phyloP scores from a whole-genome alignment of 2,329 filamentous ascomycete genomes.

The Alternaria solani region DNA sequence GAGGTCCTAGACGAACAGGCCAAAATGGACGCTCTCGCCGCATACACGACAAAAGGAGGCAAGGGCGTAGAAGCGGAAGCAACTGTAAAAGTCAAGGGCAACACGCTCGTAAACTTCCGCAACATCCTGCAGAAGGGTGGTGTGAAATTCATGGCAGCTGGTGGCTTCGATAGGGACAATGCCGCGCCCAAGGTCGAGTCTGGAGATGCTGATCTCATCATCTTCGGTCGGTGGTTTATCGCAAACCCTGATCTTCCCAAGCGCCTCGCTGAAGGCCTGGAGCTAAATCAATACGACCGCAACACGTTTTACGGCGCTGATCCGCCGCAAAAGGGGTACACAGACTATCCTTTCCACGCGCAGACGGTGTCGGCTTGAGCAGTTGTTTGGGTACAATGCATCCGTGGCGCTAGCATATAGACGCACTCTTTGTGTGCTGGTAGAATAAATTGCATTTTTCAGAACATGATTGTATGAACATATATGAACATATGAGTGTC shows the following conservation, averaged over 20 bases:
- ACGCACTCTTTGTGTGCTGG: not conserved
- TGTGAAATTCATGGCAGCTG: constrained; percentile 65
- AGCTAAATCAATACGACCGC: constrained; percentile 54
- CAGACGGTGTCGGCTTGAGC: constrained; percentile 28
- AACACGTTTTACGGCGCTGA: constrained; percentile 56
- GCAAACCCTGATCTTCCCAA: constrained; percentile 58
- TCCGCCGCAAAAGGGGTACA: constrained; percentile 50
- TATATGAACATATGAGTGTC: not conserved
- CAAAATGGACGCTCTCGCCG: constrained; percentile 51
- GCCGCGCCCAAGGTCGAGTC: constrained; percentile 60
- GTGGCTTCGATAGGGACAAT: constrained; percentile 63
- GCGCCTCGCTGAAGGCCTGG: constrained; percentile 51
- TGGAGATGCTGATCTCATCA: constrained; percentile 49
- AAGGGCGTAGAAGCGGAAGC: constrained; percentile 45
- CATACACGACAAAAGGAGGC: constrained; percentile 40
- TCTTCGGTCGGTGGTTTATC: constrained; percentile 58
- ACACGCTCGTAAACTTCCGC: constrained; percentile 50
- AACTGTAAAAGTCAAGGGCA: constrained; percentile 32
- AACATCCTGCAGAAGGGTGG: constrained; percentile 57
- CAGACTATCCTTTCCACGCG: constrained; percentile 51
- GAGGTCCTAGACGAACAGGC: constrained; percentile 48
- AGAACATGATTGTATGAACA: not conserved
- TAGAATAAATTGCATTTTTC: not conserved
- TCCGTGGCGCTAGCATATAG: constrained; percentile 13
- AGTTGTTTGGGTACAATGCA: constrained; percentile 14